Evolutionary conservation across 257 asterid genomes (phyloP), one percentile per base, ranked within the genome.

Genomic region (Capsicum baccatum): DNA sequence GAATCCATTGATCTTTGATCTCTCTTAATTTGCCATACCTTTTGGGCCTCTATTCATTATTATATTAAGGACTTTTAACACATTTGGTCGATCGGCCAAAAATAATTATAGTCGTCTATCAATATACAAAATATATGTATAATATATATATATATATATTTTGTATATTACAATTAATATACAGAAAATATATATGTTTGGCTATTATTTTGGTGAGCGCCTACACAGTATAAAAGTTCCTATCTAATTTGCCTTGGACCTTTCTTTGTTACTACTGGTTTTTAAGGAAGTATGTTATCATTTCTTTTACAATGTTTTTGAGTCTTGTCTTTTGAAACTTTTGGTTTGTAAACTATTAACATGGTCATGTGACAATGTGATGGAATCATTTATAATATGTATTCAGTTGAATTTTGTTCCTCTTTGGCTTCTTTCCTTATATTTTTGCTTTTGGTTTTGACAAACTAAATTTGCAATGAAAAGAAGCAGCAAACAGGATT

Each of bases 1-100:
- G 94, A 84, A 94, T 94, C 79, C 85, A 80, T 82, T 92, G 81
- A 87, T 78, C 3, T 70, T 1, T 17, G 1, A 26, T 26, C 33
- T 26, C 33, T 26, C 57, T 48, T 35, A 71, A 71, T 73, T 50
- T 74, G n/a, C 6, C 42, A 19, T 74, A 50, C 47, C 13, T 21
- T 19, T 2, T 50, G 42, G 56, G 14, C 62, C 80, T 11, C 47
- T 13, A 74, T 74, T 50, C 44, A 48, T 74, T 50, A 74, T 19
- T 50, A 74, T 70, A 44, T 44, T 42, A 68, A 68, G 78, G 78
- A 14, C 14, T 68, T 68, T 68, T 68, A 68, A 37, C 76, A 67
- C 4, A 3, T 35, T 37, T 67, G 10, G 21, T 68, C 52, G 4
- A 52, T 68, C 26, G 26, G 7, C 14, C 26, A 68, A 15, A 68